Conservation (phyloP, 805 yeast species). For the Nakazawaea ambrosiae region DNA sequence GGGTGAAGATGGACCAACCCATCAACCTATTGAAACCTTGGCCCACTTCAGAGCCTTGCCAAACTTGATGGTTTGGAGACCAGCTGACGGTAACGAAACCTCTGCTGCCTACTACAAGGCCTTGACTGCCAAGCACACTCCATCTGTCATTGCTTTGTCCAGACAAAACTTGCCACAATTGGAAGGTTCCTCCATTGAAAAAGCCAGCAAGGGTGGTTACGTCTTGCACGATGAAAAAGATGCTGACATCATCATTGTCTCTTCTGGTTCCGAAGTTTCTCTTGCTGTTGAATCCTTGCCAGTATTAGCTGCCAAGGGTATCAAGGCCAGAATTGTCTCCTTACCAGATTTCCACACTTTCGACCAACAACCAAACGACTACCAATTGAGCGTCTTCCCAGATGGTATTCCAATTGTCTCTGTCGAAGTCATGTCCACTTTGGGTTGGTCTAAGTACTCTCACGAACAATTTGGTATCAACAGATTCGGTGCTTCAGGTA, state of each 20-base stretch:
- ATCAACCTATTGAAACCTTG: conserved; percentile 85
- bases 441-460: conserved; percentile 92
- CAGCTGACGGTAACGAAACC: conserved; percentile 87
- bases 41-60: conserved; percentile 85
- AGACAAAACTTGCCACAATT: conserved; percentile 92
- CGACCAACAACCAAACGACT: conserved; percentile 74
- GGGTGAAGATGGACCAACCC: conserved; percentile 94
- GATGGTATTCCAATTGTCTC: conserved; percentile 91
- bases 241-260: conserved; percentile 70
- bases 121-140: conserved; percentile 53
- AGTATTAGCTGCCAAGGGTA: conserved; percentile 56
- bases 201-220: conserved; percentile 95
- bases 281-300: conserved; percentile 79
- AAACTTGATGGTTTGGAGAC: conserved; percentile 83
- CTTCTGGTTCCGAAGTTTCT: conserved; percentile 94
- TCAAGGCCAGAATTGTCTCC: conserved; percentile 80
- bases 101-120: conserved; percentile 77
- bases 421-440: conserved; percentile 86
- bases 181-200: conserved; percentile 86
- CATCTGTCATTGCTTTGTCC: conserved; percentile 68
- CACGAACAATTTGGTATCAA: conserved; percentile 95
- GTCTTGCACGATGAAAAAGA: conserved; percentile 51
- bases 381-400: conserved; percentile 83
- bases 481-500: conserved; percentile 96
- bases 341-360: conserved; percentile 90